Percentiles rank a stretch among this genome's conserved stretches.
Evolutionary conservation across 305 asterid genomes (phyloP).

Genomic region (Coffea humblotiana): DNA sequence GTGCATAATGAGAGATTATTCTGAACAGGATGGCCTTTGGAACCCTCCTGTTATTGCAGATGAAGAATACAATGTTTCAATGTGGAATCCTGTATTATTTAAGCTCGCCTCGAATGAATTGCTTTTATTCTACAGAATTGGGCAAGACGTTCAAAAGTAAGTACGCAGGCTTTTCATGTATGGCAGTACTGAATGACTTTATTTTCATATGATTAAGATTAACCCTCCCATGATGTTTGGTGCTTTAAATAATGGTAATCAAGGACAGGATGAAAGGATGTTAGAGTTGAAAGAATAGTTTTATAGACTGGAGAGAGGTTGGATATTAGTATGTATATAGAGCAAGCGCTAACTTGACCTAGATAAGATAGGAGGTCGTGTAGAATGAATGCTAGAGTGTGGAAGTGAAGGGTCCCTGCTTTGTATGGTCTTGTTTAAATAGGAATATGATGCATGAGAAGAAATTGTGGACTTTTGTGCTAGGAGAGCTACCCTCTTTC

Average conservation of each 20-base stretch:
- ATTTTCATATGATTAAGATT: background rate
- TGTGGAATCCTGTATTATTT: slow-evolving; percentile 93
- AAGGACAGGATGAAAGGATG: background rate
- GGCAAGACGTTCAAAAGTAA: slow-evolving; percentile 86
- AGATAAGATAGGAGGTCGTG: background rate
- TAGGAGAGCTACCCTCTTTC: background rate
- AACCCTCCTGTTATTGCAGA: slow-evolving; percentile 68
- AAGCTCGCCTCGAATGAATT: slow-evolving; percentile 69
- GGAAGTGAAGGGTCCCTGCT: background rate
- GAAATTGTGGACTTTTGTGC: background rate
- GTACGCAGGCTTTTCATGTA: slow-evolving; percentile 19
- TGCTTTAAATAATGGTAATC: background rate
- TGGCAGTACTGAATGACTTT: background rate
- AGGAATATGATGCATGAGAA: background rate
- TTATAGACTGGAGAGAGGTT: background rate
- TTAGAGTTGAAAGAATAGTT: background rate
- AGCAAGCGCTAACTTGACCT: background rate
- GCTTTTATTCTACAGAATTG: slow-evolving; percentile 80
- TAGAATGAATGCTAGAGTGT: background rate
- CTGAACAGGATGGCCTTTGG: slow-evolving; percentile 74
- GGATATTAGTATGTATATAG: background rate
- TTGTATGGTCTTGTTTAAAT: background rate
- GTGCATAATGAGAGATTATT: slow-evolving; percentile 2
- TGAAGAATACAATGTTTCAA: slow-evolving; percentile 61
- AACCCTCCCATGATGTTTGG: background rate